Evolutionary conservation across 352 stramenopile species (phyloP).

Genomic region (Pythium grandisporangium): DNA sequence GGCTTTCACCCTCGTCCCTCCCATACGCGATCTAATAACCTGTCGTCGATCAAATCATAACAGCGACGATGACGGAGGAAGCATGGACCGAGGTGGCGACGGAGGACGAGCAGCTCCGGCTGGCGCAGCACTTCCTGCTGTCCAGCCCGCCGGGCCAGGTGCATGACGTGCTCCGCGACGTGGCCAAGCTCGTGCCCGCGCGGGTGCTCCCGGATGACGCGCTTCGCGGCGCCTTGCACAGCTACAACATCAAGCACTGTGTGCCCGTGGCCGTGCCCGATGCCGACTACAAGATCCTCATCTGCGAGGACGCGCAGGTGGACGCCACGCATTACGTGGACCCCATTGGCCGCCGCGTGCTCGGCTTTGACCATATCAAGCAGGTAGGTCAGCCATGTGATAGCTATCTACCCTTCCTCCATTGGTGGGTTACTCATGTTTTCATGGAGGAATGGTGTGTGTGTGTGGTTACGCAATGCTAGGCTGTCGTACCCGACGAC

Average conservation of each 20-base stretch:
- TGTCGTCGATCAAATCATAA: too few relatives aligned
- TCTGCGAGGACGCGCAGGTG: slow-evolving; percentile 74
- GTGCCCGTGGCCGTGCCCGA: slow-evolving; percentile 62
- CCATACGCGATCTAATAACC: too few relatives aligned
- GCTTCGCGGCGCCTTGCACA: slow-evolving; percentile 57
- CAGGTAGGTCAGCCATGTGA: slow-evolving; percentile 14
- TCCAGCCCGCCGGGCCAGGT: slow-evolving; percentile 85
- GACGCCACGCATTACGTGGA: slow-evolving; percentile 82
- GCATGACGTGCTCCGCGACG: slow-evolving; percentile 78
- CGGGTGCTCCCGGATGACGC: slow-evolving; percentile 61
- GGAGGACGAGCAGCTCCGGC: slow-evolving; percentile 85
- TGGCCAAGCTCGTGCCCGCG: slow-evolving; percentile 71
- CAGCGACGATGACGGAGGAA: slow-evolving; percentile 45
- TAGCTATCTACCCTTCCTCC: background rate
- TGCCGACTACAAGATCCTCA: slow-evolving; percentile 78
- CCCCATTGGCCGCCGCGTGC: slow-evolving; percentile 54
- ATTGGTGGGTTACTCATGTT: background rate
- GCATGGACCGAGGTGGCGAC: slow-evolving; percentile 49
- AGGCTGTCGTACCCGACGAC: slow-evolving; percentile 36
- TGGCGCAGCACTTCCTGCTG: slow-evolving; percentile 86
- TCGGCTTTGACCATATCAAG: slow-evolving; percentile 86
- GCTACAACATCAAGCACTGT: slow-evolving; percentile 70
- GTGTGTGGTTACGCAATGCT: too few relatives aligned
- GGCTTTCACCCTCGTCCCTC: too few relatives aligned
- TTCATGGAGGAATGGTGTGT: slow-evolving; percentile 7